Evolutionary conservation across 768 basidiomycete genomes (phyloP).

Genomic region (Antrodiella citrinella): DNA sequence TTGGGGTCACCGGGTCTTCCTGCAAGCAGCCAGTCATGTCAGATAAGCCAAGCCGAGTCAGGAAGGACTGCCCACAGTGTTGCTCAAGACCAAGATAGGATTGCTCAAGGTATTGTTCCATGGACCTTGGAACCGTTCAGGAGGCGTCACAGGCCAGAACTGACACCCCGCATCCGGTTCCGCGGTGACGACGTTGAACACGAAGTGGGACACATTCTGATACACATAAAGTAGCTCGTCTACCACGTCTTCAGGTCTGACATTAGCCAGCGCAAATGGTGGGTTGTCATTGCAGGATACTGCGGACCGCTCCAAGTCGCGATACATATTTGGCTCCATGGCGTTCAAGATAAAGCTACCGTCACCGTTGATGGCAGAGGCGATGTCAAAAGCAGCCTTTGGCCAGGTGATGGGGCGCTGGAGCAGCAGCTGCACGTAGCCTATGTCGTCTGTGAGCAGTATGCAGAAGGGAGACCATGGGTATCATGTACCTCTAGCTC

Average conservation of each 20-base stretch:
- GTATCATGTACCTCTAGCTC: constrained; percentile 13
- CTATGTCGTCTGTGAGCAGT: constrained; percentile 7
- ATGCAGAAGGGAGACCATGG: background rate
- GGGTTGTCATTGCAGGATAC: constrained; percentile 24
- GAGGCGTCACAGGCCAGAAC: constrained; percentile 18
- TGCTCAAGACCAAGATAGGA: constrained; percentile 21
- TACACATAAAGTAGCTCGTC: constrained; percentile 18
- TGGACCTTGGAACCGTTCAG: constrained; percentile 22
- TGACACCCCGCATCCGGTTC: constrained; percentile 23
- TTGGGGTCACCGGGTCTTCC: constrained; percentile 23
- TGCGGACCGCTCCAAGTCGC: constrained; percentile 18
- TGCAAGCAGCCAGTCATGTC: background rate
- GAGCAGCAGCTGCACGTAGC: background rate
- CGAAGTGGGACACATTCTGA: constrained; percentile 14
- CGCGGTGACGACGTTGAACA: constrained; percentile 11
- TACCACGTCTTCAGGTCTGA: constrained; percentile 16
- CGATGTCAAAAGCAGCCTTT: constrained; percentile 10
- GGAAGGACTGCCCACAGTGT: constrained; percentile 9
- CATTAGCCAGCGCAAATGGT: constrained; percentile 13
- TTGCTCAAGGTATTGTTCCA: constrained; percentile 22
- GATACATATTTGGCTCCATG: constrained; percentile 2
- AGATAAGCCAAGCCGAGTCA: background rate
- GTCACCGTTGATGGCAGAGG: constrained; percentile 19
- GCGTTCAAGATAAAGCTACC: constrained; percentile 17
- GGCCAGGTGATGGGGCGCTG: constrained; percentile 20